Conservation (phyloP, 2,329 filamentous ascomycete species). For the Penicillium brasilianum region DNA sequence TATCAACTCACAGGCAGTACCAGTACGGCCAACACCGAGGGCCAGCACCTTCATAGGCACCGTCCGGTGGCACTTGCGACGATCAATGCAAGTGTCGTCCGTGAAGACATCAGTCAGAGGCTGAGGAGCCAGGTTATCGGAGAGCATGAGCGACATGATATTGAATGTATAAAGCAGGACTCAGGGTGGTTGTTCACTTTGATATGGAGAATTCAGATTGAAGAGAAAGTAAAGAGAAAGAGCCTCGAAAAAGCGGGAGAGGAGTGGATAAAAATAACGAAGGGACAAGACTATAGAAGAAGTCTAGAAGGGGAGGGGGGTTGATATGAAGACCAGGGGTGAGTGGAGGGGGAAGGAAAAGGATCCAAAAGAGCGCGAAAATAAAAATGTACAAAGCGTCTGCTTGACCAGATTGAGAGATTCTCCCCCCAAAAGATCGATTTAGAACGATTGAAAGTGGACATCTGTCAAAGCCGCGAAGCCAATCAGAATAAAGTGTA, state of each 20-base stretch:
- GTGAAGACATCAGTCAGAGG: constrained; percentile 59
- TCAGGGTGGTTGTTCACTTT: background rate
- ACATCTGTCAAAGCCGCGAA: constrained; percentile 26
- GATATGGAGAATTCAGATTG: constrained; percentile 16
- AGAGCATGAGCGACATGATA: constrained; percentile 43
- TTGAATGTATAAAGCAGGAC: constrained; percentile 1
- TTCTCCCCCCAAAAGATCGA: constrained; percentile 20
- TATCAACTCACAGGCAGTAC: constrained; percentile 66
- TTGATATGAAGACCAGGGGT: constrained; percentile 25
- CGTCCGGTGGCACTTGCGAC: constrained; percentile 66
- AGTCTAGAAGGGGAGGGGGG: constrained; percentile 30
- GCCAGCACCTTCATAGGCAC: constrained; percentile 76
- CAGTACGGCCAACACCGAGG: constrained; percentile 71
- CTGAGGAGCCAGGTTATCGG: constrained; percentile 47
- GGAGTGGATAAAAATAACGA: constrained; percentile 24
- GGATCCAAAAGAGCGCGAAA: constrained; percentile 20
- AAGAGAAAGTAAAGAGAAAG: constrained; percentile 14
- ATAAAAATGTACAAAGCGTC: constrained; percentile 20
- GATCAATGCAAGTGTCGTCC: constrained; percentile 70
- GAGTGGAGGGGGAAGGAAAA: constrained; percentile 21
- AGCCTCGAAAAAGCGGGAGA: constrained; percentile 7
- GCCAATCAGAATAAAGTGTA: constrained; percentile 23
- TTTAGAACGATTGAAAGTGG: constrained; percentile 28
- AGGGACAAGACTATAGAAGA: constrained; percentile 30
- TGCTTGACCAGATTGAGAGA: no score